Conservation (phyloP, 2,329 filamentous ascomycete genomes). For the Exutisphaerella laricina region DNA sequence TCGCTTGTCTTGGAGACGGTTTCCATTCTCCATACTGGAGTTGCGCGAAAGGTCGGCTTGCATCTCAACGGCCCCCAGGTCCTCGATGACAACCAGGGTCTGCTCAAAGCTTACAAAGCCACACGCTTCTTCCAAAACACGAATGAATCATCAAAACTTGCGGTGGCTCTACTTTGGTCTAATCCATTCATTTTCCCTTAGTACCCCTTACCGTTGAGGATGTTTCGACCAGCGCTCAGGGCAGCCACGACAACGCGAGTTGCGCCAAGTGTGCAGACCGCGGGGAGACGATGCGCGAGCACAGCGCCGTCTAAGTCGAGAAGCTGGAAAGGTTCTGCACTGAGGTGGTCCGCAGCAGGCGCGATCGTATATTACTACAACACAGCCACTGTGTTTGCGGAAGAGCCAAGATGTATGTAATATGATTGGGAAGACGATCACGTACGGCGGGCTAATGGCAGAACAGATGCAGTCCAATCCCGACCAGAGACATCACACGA, state of each 20-base stretch:
- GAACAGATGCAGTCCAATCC: slow-evolving; percentile 28
- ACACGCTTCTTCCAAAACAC: too few relatives aligned
- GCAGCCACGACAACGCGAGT: slow-evolving; percentile 31
- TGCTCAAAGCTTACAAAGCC: too few relatives aligned
- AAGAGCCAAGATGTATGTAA: slow-evolving; percentile 66
- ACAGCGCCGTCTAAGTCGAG: slow-evolving; percentile 57
- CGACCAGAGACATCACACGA: slow-evolving; percentile 39
- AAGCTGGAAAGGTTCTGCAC: slow-evolving; percentile 72
- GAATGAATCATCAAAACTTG: too few relatives aligned
- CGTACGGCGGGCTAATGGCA: slow-evolving; percentile 13
- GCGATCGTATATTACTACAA: slow-evolving; percentile 90
- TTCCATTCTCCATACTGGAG: neutral
- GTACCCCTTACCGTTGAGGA: slow-evolving; percentile 26
- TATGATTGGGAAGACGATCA: neutral
- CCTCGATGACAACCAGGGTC: too few relatives aligned
- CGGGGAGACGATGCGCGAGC: slow-evolving; percentile 49
- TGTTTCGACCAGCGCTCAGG: slow-evolving; percentile 51
- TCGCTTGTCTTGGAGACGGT: neutral
- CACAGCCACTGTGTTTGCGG: slow-evolving; percentile 79
- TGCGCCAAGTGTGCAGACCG: slow-evolving; percentile 32
- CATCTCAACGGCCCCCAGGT: too few relatives aligned
- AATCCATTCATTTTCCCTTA: slow-evolving; percentile 11
- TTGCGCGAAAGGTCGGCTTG: neutral
- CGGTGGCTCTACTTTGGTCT: too few relatives aligned
- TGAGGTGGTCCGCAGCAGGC: slow-evolving; percentile 69